phyloP scores from a whole-genome alignment of 1,284 basidiomycete species.

The Marasmius fiardii region DNA sequence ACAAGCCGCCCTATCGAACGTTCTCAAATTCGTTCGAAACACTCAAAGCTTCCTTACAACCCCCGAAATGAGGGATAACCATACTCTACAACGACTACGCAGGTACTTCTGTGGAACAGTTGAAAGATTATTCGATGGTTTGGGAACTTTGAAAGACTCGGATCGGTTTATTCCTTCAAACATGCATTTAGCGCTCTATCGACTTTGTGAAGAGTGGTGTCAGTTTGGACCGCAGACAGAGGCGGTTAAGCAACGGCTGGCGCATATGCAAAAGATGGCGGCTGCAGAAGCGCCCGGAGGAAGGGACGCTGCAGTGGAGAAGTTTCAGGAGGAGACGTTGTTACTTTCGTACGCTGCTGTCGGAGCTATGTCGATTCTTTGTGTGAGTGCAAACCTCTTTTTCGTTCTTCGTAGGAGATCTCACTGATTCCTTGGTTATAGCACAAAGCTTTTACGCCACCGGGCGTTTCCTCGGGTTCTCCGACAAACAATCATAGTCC shows the following conservation, averaged over 20 bases:
- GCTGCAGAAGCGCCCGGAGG: constrained; percentile 49
- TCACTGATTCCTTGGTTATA: constrained; percentile 24
- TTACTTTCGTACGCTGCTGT: constrained; percentile 75
- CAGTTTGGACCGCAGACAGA: constrained; percentile 79
- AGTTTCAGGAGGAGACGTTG: constrained; percentile 72
- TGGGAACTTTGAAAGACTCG: constrained; percentile 69
- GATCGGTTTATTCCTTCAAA: constrained; percentile 78
- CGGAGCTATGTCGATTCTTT: constrained; percentile 83
- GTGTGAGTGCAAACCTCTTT: constrained; percentile 50
- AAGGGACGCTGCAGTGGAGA: constrained; percentile 55
- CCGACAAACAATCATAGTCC: constrained; percentile 52
- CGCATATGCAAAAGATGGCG: constrained; percentile 72
- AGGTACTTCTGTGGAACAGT: constrained; percentile 90
- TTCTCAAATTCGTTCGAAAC: constrained; percentile 84
- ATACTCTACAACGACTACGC: constrained; percentile 78
- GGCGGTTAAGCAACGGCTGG: constrained; percentile 68
- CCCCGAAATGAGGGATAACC: constrained; percentile 72
- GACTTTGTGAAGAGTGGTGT: constrained; percentile 93
- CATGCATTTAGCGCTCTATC: constrained; percentile 79
- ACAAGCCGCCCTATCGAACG: constrained; percentile 72
- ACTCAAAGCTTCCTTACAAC: constrained; percentile 77
- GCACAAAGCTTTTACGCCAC: constrained; percentile 74
- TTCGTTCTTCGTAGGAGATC: constrained; percentile 6
- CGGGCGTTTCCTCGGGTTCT: constrained; percentile 55
- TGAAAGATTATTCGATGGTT: constrained; percentile 80